A percentile compares a stretch with the other conserved stretches of the same genome.
These are phyloP conservation scores for Gracilaria domingensis DNA, from an alignment of 23 red algal genomes.

Conservation along the genomic window DNA sequence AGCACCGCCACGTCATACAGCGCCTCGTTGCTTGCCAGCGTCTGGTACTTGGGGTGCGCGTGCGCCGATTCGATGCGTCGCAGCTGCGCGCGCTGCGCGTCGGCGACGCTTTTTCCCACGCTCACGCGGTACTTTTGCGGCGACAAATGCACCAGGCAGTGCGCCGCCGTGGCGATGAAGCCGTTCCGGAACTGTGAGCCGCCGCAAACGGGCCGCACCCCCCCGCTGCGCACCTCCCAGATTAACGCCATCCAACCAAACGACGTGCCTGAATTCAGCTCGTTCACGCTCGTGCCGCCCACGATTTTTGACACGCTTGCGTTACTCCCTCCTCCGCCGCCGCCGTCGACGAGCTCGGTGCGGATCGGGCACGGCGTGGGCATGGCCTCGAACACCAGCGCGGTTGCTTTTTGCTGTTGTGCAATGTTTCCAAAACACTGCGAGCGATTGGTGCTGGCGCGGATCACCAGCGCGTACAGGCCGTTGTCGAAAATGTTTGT, in stretches of 20 bases:
- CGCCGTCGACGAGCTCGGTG: not conserved
- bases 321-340: too few relatives aligned
- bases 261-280: conserved; percentile 7
- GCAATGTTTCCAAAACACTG: conserved; percentile 12
- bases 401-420: not conserved
- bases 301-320: conserved; percentile 23
- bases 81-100: not conserved
- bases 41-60: conserved; percentile 46
- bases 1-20: conserved; percentile 56
- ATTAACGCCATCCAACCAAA: conserved; percentile 70
- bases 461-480: conserved; percentile 19
- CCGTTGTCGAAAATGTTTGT: conserved; percentile 37
- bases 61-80: conserved; percentile 1
- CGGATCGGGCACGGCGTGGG: conserved; percentile 18
- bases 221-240: conserved; percentile 13
- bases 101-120: conserved; percentile 1
- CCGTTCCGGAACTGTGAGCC: conserved; percentile 41
- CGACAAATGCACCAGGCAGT: conserved; percentile 47
- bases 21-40: conserved; percentile 38
- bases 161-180: conserved; percentile 66
- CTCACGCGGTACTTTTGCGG: conserved; percentile 14
- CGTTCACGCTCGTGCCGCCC: conserved; percentile 36
- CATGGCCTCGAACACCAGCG: conserved; percentile 59
- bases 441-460: conserved; percentile 3
- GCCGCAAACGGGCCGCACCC: conserved; percentile 36